Evolutionary conservation across 768 basidiomycete genomes (phyloP), one percentile per base, ranked within the genome.

Genomic region (Lactarius hatsudake): DNA sequence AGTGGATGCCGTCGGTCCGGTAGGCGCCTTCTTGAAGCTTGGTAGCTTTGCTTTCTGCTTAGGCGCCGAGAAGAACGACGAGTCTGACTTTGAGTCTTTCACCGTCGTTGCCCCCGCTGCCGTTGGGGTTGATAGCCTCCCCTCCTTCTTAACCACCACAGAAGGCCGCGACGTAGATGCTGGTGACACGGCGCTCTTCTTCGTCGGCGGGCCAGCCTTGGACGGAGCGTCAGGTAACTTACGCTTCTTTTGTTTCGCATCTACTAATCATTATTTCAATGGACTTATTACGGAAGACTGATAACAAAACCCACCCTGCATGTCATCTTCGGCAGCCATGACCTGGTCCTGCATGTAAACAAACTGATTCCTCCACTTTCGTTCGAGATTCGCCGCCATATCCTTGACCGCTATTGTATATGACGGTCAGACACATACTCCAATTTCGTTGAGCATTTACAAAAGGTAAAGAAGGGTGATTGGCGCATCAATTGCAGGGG

Each of bases 311-410:
- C 78, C 77, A 93, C 92, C 91, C 82, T 92, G 90, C 53, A 23
- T 45, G 48, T 73, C 71, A 20, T 72, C 72, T 64, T 77, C 75
- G 34, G 59, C 71, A 36, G 72, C 69, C 70, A 74, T 83, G 80
- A 74, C 66, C 74, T 81, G 79, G 76, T 78, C 74, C 81, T 85
- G 72, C 72, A 70, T 73, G 73, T 72, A 75, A 73, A 74, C 79
- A 74, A 89, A 80, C 76, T 91, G 79, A 69, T 80, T 79, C 65
- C 90, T 86, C 93, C 92, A 94, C 80, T 87, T 87, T 73, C 86
- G 86, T 79, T 92, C 91, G 80, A 94, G 82, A 81, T 91, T 93
- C 76, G 85, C 86, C 73, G 92, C 92, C 90, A 94, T 91, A 81
- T 94, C 92, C 87, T 93, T 91, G 88, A 92, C 85, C 80, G 92